Conservation (phyloP, 1,139 yeast species). For the Zhuliangozyma blackwelliae region DNA sequence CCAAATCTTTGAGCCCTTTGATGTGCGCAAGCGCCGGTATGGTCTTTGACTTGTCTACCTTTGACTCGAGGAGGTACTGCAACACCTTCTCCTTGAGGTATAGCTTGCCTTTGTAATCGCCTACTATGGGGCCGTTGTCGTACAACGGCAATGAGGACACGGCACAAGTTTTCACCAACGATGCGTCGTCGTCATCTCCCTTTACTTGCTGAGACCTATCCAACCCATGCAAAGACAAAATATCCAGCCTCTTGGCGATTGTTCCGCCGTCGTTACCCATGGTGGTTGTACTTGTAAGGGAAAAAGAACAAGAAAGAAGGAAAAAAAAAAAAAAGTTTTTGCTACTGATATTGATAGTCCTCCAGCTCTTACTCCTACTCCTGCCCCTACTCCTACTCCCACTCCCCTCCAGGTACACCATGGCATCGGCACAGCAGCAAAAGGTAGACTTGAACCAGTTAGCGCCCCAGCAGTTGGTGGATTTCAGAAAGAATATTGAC, state of each 20-base stretch:
- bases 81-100: conserved; percentile 66
- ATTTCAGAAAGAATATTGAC: conserved; percentile 79
- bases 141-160: conserved; percentile 26
- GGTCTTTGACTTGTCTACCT: conserved; percentile 5
- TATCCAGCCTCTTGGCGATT: conserved; percentile 43
- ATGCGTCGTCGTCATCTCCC: conserved; percentile 26
- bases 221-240: conserved; percentile 23
- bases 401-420: too few species aligned
- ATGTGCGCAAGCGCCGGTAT: conserved; percentile 31
- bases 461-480: conserved; percentile 78
- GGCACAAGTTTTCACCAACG: conserved; percentile 19
- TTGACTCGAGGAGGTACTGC: conserved; percentile 47
- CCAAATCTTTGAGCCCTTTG: conserved; percentile 26
- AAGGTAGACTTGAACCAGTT: conserved; percentile 61
- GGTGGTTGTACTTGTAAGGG: neutral
- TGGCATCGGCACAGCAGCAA: conserved; percentile 13
- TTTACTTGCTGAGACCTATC: conserved; percentile 12
- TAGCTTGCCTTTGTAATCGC: conserved; percentile 69
- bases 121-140: conserved; percentile 43
- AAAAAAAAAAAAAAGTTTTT: neutral
- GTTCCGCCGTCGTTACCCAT: conserved; percentile 55
- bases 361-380: too few species aligned
- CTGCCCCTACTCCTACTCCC: too few species aligned
- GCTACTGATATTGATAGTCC: too few species aligned
- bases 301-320: neutral